Evolutionary conservation across 306 rosid genomes (phyloP), one percentile per base, ranked within the genome.

Genomic region (Styphnolobium japonicum): DNA sequence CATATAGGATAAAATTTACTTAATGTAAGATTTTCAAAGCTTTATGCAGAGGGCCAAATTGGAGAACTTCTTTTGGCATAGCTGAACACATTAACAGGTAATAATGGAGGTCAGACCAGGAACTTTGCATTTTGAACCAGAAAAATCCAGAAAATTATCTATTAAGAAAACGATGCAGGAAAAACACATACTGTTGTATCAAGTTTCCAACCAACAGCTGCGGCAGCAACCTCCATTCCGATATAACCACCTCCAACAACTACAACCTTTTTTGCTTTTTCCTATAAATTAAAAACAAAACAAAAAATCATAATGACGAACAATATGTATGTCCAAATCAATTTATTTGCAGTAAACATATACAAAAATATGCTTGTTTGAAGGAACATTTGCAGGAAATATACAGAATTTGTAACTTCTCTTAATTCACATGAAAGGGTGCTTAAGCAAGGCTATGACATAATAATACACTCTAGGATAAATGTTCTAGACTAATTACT

Each of bases 191-290:
- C 97, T 25, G 98, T 92, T 58, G 98, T 94, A 86, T 94, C 95
- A 77, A 91, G 97, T 31, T 94, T 89, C 98, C 98, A 94, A 80
- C 76, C 98, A 88, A 78, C 85, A 71, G 95, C 92, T 58, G 98
- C 98, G 22, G 98, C 98, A 60, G 97, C 98, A 85, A 92, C 88
- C 90, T 95, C 98, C 98, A 92, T 87, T 65, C 98, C 98, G 75
- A 94, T 94, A 80, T 94, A 92, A 71, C 98, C 98, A 83, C 98
- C 98, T 62, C 98, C 98, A 49, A 94, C 97, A 67, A 94, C 78
- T 51, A 89, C 97, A 82, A 92, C 89, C 88, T 89, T 92, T 79
- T 71, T 81, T 77, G 97, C 84, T 81, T 88, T 91, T 86, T 73
- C 91, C 97, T 94, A 80, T 56, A 80, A 67, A 48, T 39, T 63